These are phyloP conservation scores for Laetiporus sulphureus DNA, from an alignment of 1,284 basidiomycete species.

Conservation along the genomic window DNA sequence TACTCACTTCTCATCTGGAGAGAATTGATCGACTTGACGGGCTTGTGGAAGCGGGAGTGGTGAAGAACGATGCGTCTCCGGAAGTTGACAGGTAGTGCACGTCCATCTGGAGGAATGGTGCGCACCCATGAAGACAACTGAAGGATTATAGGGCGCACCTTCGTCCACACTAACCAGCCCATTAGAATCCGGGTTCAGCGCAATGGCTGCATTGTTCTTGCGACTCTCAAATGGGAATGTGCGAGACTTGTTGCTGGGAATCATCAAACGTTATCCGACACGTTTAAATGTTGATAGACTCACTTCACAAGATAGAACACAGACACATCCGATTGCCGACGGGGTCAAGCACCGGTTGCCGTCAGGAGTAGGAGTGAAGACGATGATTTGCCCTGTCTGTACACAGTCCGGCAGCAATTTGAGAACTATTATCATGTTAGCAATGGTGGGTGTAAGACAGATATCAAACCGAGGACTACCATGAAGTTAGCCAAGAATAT, in stretches of 20 bases:
- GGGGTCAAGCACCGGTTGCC: slow-evolving; percentile 89
- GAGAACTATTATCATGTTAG: slow-evolving; percentile 54
- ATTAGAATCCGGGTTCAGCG: slow-evolving; percentile 86
- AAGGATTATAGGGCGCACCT: slow-evolving; percentile 48
- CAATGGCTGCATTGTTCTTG: slow-evolving; percentile 88
- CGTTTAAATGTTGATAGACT: slow-evolving; percentile 26
- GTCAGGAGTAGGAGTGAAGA: slow-evolving; percentile 89
- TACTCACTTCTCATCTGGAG: slow-evolving; percentile 84
- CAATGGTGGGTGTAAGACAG: background rate
- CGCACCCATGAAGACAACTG: background rate
- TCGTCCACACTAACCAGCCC: slow-evolving; percentile 91
- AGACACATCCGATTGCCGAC: slow-evolving; percentile 95
- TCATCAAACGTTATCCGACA: slow-evolving; percentile 7
- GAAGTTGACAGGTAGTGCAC: slow-evolving; percentile 85
- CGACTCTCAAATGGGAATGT: slow-evolving; percentile 93
- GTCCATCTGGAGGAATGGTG: slow-evolving; percentile 60
- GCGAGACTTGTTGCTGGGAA: slow-evolving; percentile 84
- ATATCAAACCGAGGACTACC: background rate
- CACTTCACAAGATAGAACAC: slow-evolving; percentile 97
- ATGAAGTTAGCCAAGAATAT: slow-evolving; percentile 5
- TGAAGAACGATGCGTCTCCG: slow-evolving; percentile 79
- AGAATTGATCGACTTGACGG: slow-evolving; percentile 87
- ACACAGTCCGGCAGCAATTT: slow-evolving; percentile 96
- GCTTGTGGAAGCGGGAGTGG: slow-evolving; percentile 91
- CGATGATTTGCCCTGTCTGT: slow-evolving; percentile 93